These are phyloP conservation scores for Penicillium olsonii DNA, from an alignment of 2,329 filamentous ascomycete species.

Conservation along the genomic window DNA sequence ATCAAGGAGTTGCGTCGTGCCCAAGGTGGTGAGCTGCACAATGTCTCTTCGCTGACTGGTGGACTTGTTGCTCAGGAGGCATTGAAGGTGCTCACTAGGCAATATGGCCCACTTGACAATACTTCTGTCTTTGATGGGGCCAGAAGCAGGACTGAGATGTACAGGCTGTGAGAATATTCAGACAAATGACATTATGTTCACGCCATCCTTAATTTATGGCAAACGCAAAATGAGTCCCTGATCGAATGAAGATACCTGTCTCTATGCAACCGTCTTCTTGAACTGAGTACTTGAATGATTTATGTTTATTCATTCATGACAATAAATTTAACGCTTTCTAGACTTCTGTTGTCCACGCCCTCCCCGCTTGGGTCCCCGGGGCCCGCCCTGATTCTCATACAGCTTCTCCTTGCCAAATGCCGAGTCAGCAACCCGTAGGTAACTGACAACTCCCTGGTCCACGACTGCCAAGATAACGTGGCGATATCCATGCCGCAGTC, in stretches of 20 bases:
- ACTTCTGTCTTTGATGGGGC: constrained; percentile 65
- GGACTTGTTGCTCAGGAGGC: constrained; percentile 96
- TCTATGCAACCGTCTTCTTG: background rate
- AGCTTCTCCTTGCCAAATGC: constrained; percentile 76
- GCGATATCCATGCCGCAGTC: constrained; percentile 79
- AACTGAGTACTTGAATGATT: background rate
- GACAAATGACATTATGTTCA: background rate
- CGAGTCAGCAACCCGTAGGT: constrained; percentile 76
- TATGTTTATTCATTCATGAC: background rate
- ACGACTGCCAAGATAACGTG: constrained; percentile 86
- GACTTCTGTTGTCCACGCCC: constrained; percentile 27
- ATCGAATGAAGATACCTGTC: background rate
- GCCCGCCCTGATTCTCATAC: constrained; percentile 52
- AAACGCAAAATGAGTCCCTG: background rate
- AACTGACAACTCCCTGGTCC: constrained; percentile 87
- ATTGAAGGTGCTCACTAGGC: constrained; percentile 75
- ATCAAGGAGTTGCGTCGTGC: constrained; percentile 72
- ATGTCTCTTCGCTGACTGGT: constrained; percentile 81
- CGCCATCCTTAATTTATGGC: background rate
- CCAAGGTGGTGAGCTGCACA: constrained; percentile 84
- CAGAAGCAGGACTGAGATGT: constrained; percentile 56
- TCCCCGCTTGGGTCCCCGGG: constrained; percentile 31
- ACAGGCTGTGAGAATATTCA: constrained; percentile 43
- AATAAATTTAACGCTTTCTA: constrained; percentile 30
- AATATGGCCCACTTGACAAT: constrained; percentile 66